Evolutionary conservation across 192 early-diverging fungal genomes (phyloP).

Genomic region (Backusella macrospora): DNA sequence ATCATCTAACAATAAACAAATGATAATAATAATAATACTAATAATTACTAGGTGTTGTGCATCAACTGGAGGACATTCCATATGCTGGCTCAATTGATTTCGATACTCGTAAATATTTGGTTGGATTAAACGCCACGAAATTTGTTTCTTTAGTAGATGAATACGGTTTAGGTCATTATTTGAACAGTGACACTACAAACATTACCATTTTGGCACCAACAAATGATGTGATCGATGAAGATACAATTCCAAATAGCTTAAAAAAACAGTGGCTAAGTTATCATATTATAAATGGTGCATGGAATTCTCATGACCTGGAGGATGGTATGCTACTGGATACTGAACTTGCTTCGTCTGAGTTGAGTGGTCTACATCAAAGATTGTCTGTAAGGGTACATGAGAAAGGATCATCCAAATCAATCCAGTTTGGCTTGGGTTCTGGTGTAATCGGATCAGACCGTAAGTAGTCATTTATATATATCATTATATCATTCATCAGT

Average conservation of each 20-base stretch:
- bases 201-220: conserved; percentile 70
- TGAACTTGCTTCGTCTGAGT: conserved; percentile 39
- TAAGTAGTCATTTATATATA: neutral
- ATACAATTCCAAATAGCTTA: conserved; percentile 44
- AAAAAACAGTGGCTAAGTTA: conserved; percentile 60
- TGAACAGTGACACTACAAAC: conserved; percentile 53
- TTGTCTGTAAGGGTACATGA: conserved; percentile 21
- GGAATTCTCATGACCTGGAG: conserved; percentile 43
- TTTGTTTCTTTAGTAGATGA: conserved; percentile 63
- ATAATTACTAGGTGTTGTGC: conserved; percentile 39
- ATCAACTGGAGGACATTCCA: conserved; percentile 35
- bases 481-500: too few species aligned
- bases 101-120: conserved; percentile 65
- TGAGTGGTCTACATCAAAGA: conserved; percentile 25
- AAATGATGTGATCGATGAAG: conserved; percentile 55
- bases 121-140: conserved; percentile 67
- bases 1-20: neutral
- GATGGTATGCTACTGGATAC: conserved; percentile 56
- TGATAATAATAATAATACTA: neutral
- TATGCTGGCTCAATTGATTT: conserved; percentile 50
- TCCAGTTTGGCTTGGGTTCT: conserved; percentile 31
- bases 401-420: conserved; percentile 12
- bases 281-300: conserved; percentile 62
- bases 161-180: conserved; percentile 53
- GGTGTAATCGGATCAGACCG: conserved; percentile 25